A percentile compares a stretch with the other conserved stretches of the same genome.
Conservation (phyloP, 768 basidiomycete species). For the Trametes meyenii region DNA sequence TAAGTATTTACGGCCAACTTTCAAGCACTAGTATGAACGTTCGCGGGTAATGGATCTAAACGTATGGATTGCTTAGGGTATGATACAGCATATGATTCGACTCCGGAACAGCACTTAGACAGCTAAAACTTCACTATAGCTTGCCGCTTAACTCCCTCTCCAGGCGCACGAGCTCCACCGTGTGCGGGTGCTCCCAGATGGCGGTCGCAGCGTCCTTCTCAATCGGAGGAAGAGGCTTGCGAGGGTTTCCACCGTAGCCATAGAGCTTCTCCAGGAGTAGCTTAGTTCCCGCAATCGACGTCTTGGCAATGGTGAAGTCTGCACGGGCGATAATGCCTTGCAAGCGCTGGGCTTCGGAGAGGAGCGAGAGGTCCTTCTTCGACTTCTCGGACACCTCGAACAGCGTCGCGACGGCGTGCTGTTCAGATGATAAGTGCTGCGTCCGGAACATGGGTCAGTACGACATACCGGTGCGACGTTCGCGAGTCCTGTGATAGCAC, state of each 20-base stretch:
- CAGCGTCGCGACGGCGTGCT: conserved; percentile 63
- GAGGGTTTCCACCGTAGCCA: conserved; percentile 79
- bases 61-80: neutral
- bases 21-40: no score
- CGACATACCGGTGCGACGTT: conserved; percentile 74
- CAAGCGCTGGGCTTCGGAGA: conserved; percentile 69
- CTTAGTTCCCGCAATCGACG: conserved; percentile 85
- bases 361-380: conserved; percentile 53
- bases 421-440: neutral
- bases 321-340: conserved; percentile 82
- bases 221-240: conserved; percentile 76
- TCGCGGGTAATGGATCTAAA: neutral
- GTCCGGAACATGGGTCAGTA: neutral
- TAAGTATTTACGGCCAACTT: neutral
- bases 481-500: conserved; percentile 90
- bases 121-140: conserved; percentile 10
- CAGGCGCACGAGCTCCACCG: conserved; percentile 60
- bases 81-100: conserved; percentile 12
- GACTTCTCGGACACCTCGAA: conserved; percentile 63
- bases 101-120: neutral
- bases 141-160: conserved; percentile 61
- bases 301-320: conserved; percentile 77
- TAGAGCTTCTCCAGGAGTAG: conserved; percentile 69
- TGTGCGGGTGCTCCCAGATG: conserved; percentile 74
- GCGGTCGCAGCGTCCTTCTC: conserved; percentile 53